A percentile compares a stretch with the other conserved stretches of the same genome.
phyloP scores from a whole-genome alignment of 139 green algal species.

The Yamagishiella unicocca region DNA sequence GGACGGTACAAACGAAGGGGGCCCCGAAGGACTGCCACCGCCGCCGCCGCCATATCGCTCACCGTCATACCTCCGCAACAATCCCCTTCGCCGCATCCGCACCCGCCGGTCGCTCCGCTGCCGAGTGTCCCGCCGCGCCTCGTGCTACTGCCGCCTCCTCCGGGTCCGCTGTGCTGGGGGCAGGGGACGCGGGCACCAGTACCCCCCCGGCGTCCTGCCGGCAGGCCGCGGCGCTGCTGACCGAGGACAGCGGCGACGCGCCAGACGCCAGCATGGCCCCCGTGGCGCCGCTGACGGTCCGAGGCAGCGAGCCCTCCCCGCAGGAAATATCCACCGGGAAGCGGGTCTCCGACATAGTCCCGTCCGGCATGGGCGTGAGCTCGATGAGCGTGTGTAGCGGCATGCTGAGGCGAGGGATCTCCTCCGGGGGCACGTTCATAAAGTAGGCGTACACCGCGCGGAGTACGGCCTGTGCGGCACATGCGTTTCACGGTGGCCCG shows the following conservation, averaged over 20 bases:
- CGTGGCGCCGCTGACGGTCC: background rate
- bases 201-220: background rate
- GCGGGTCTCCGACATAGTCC: constrained; percentile 81
- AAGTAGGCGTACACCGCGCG: constrained; percentile 91
- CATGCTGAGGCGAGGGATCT: constrained; percentile 85
- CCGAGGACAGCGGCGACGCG: background rate
- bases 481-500: background rate
- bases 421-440: constrained; percentile 54
- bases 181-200: background rate
- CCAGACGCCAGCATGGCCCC: background rate
- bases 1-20: no score
- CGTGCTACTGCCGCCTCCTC: no score
- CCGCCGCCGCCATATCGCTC: no score
- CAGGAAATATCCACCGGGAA: constrained; percentile 55
- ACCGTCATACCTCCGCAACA: constrained; percentile 5
- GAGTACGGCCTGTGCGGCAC: constrained; percentile 66
- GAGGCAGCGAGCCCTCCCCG: background rate
- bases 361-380: constrained; percentile 86
- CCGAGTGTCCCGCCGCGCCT: no score
- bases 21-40: no score
- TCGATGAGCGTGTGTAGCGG: constrained; percentile 96
- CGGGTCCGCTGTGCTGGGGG: background rate
- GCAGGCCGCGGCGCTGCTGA: background rate
- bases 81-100: no score
- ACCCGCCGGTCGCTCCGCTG: no score